These are phyloP conservation scores for Vaccinium darrowii DNA, from an alignment of 148 eudicot genomes.

Conservation along the genomic window DNA sequence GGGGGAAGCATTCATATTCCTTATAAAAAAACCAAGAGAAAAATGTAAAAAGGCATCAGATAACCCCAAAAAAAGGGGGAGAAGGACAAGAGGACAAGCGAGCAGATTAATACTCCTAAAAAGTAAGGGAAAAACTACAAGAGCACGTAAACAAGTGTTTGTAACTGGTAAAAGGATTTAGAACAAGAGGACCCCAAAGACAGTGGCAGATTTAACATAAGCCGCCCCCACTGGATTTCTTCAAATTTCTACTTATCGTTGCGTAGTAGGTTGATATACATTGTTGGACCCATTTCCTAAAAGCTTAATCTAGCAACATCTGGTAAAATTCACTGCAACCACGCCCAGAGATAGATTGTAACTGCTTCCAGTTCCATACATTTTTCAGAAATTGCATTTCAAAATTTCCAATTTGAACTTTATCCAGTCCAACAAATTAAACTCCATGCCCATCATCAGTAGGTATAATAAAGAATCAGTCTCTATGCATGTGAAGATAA, in stretches of 20 bases:
- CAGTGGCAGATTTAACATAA: neutral
- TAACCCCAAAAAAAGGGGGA: neutral
- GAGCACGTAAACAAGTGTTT: neutral
- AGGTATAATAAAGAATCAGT: constrained; percentile 2
- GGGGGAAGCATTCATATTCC: neutral
- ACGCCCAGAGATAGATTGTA: neutral
- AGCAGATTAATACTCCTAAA: neutral
- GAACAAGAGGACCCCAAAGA: neutral
- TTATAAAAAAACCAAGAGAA: neutral
- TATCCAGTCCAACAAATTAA: neutral
- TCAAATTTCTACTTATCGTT: neutral
- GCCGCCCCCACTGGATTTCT: neutral
- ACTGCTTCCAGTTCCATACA: neutral
- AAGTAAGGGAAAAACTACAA: neutral
- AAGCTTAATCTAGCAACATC: neutral
- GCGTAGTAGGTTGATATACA: neutral
- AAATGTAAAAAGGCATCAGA: neutral
- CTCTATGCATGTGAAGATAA: neutral
- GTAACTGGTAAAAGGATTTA: neutral
- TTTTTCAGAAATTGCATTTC: neutral
- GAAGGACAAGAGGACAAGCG: neutral
- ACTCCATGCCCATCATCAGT: neutral
- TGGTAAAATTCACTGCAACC: neutral
- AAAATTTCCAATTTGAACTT: neutral
- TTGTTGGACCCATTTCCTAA: neutral